These are phyloP conservation scores for Aechmea fasciata DNA, from an alignment of 176 grass and related monocot species.

Conservation along the genomic window DNA sequence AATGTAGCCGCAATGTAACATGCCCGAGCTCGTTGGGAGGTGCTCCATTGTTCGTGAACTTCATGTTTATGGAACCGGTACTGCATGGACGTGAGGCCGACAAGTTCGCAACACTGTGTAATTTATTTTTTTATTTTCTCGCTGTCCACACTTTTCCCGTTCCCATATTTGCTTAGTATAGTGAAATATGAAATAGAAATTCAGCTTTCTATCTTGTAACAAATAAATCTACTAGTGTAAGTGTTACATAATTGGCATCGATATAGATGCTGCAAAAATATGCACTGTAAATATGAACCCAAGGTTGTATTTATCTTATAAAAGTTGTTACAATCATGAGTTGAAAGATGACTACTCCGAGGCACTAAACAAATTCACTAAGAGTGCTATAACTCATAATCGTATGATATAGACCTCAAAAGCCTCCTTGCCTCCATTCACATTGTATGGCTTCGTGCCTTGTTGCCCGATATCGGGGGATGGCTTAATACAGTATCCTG, in stretches of 20 bases:
- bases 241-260: neutral
- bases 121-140: constrained; percentile 12
- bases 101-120: constrained; percentile 86
- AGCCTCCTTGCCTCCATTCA: no score
- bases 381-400: no score
- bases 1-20: constrained; percentile 77
- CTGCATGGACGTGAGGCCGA: constrained; percentile 82
- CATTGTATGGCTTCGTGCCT: no score
- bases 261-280: neutral
- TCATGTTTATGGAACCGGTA: constrained; percentile 98
- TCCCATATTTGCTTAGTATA: neutral
- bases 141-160: neutral
- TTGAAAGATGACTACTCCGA: no score
- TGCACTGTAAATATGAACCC: no score
- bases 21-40: constrained; percentile 79
- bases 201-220: neutral
- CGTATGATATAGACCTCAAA: no score
- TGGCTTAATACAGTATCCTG: no score
- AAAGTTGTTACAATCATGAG: no score
- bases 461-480: no score
- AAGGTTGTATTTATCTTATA: no score
- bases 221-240: neutral
- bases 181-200: neutral
- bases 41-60: constrained; percentile 97
- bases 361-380: no score